Evolutionary conservation across 108 stramenopile genomes (phyloP), one percentile per base, ranked within the genome.

Genomic region (Skeletonema grethae): DNA sequence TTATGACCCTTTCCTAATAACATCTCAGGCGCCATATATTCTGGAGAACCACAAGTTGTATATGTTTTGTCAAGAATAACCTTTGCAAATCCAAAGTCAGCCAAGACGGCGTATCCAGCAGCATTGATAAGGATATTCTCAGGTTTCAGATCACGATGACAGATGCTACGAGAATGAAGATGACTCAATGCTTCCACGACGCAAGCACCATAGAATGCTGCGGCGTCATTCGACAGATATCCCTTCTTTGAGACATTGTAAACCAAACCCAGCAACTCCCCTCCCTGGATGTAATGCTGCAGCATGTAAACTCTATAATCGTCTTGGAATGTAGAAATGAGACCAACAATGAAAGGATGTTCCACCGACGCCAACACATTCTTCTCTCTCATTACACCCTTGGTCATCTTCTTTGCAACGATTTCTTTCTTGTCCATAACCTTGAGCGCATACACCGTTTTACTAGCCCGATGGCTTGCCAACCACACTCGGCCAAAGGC

Each of bases 401-500:
- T 57, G 66, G 61, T 66, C 82, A 76, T 71, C 31, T 79, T 73
- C 38, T 66, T 82, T 31, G 71, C 83, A 18, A 91, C 75, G 56
- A 93, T 88, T 72, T 92, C 85, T 16, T 86, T 74, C 80, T 89
- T 89, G 16, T 72, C 70, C 82, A 85, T 80, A 5, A 84, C 80
- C 67, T 89, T 89, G 25, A 89, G 69, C 53, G 88, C 88, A 61
- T 84, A 89, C 13, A 82, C 35, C 46, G 36, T 18, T 20, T 48
- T 67, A 18, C 48, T 50, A 20, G 38, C 45, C 34, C 63, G 69
- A 28, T 76, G 71, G 24, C 82, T 66, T 1, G 86, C 88, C 25
- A 97, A 71, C 88, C 91, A 93, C 20, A 98, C 98, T 66, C 89
- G 82, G 1, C 97, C 97, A 63, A 98, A 95, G 32, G 91, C 91